A percentile compares a stretch with the other conserved stretches of the same genome.
Conservation (phyloP, 305 asterid species). For the Fraxinus dipetala region DNA sequence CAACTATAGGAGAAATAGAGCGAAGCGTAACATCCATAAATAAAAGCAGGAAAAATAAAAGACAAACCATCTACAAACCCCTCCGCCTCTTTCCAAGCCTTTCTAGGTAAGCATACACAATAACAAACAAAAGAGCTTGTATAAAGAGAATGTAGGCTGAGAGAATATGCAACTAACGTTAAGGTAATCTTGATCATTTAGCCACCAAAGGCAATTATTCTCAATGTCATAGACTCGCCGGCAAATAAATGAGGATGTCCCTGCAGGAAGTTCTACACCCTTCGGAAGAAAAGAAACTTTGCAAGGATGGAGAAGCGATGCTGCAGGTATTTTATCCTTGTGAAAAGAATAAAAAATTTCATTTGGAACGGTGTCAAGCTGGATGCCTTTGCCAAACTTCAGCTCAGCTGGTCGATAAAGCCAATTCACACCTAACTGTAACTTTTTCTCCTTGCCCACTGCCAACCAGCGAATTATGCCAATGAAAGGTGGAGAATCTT, state of each 20-base stretch:
- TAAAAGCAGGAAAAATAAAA: not conserved
- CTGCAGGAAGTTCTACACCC: slow-evolving; percentile 77
- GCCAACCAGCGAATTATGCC: slow-evolving; percentile 64
- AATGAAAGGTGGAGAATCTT: slow-evolving; percentile 50
- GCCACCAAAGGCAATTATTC: slow-evolving; percentile 80
- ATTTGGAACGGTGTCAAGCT: slow-evolving; percentile 69
- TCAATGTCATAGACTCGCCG: slow-evolving; percentile 77
- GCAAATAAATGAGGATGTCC: slow-evolving; percentile 80
- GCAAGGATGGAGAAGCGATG: slow-evolving; percentile 92
- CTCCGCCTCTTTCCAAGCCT: slow-evolving; percentile 15
- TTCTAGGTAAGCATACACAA: not conserved
- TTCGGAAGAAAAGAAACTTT: slow-evolving; percentile 94
- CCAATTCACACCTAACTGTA: slow-evolving; percentile 78
- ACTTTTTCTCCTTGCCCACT: slow-evolving; percentile 43
- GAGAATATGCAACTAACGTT: slow-evolving; percentile 55
- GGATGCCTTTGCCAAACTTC: slow-evolving; percentile 71
- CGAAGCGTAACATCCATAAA: not conserved
- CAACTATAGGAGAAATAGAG: not conserved
- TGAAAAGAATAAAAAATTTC: slow-evolving; percentile 49
- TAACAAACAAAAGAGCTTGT: not conserved
- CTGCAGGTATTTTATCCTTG: slow-evolving; percentile 71
- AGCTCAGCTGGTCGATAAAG: slow-evolving; percentile 84
- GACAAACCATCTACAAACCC: not conserved
- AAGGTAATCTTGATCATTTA: slow-evolving; percentile 77
- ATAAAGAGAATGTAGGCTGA: not conserved